Conservation (phyloP, 257 asterid genomes). For the Primulina huaijiensis region DNA sequence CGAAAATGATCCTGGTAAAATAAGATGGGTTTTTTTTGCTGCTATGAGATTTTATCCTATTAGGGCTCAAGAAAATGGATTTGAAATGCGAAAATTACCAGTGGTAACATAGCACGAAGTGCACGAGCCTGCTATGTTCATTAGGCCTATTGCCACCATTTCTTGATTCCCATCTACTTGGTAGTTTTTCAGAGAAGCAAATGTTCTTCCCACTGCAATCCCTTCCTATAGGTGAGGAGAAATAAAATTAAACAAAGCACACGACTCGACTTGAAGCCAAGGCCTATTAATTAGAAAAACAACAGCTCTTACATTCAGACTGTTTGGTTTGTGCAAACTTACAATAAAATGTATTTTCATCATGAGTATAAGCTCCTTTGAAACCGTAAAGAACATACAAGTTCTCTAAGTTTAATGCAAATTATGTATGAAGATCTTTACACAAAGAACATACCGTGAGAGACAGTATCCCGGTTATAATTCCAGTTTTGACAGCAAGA, state of each 20-base stretch:
- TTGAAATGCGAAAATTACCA: conserved; percentile 32
- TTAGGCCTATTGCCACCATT: conserved; percentile 97
- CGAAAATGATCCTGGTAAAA: conserved; percentile 76
- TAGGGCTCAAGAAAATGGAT: background rate
- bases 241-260: too few species aligned
- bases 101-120: conserved; percentile 93
- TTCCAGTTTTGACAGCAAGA: conserved; percentile 78
- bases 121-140: conserved; percentile 98
- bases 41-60: background rate
- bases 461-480: conserved; percentile 80
- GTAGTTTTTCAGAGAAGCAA: conserved; percentile 77
- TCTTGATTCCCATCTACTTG: conserved; percentile 98
- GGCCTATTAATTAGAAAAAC: background rate
- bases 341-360: too few species aligned
- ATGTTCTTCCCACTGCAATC: conserved; percentile 93
- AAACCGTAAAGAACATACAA: too few species aligned
- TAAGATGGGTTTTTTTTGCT: background rate
- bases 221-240: conserved; percentile 61
- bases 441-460: conserved; percentile 57
- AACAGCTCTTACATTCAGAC: too few species aligned
- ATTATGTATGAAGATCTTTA: too few species aligned
- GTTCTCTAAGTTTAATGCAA: too few species aligned
- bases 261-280: background rate
- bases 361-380: too few species aligned
- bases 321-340: too few species aligned